Evolutionary conservation across 2,329 filamentous ascomycete genomes (phyloP), one percentile per base, ranked within the genome.

Genomic region (Fusarium sterilihyphosum): DNA sequence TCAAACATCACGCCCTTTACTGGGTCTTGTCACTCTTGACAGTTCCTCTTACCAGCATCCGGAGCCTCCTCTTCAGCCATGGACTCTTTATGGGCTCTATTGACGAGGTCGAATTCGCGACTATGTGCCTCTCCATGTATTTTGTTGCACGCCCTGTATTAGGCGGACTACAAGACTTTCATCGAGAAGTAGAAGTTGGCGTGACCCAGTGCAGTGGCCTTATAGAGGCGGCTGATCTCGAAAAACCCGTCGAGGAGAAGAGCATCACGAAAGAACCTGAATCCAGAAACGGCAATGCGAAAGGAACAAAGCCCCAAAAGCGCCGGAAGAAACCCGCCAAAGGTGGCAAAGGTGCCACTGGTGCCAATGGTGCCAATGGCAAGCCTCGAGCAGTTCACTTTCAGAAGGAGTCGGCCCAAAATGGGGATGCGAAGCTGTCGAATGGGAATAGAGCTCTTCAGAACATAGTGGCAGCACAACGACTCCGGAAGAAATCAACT

Each of bases 1-100:
- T 61, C 22, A 65, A 58, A 22, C 11, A 73, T 31, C 74, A 78
- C 53, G 9, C 63, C 37, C 44, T 76, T 43, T 68, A 70, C 57
- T 78, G 76, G 76, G 50, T 18, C 11, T 8, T 78, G 16, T 74
- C 76, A 5, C 22, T 71, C 26, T 43, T 58, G n/a, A 66, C 74
- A 4, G 24, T 74, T 12, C 61, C 60, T 22, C 31, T 63, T 16
- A 14, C 44, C 17, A 20, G 56, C 11, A 20, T 72, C 13, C 69
- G 68, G 38, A 61, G 52, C 14, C 31, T 26, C 16, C 64, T 73
- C 12, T 35, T 20, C 13, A 24, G 57, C 20, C 22, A 29, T 24
- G 58, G n/a, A 22, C 40, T 73, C 10, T 43, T 69, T 14, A 40
- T 57, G 16, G 40, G 41, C 24, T 26, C 24, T 14, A 14, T 65